Conservation (phyloP, 2,329 filamentous ascomycete species). For the Chrysosporium keratinophilum region DNA sequence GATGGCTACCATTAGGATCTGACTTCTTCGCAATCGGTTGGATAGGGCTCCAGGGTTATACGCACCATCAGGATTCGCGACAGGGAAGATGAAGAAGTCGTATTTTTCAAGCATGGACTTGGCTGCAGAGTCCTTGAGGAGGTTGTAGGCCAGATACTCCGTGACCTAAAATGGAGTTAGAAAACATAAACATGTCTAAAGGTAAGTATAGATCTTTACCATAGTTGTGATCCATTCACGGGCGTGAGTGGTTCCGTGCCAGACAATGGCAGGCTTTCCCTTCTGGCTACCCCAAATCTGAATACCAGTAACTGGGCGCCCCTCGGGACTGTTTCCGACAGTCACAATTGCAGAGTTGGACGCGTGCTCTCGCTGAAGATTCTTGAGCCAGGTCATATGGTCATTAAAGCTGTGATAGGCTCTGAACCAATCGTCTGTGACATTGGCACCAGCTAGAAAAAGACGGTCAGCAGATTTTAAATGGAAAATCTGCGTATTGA, state of each 20-base stretch:
- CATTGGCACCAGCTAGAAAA: constrained; percentile 17
- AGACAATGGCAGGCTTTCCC: constrained; percentile 45
- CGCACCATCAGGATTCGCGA: constrained; percentile 52
- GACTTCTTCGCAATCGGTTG: background rate
- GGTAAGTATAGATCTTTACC: constrained; percentile 23
- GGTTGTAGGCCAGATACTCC: constrained; percentile 45
- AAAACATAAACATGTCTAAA: background rate
- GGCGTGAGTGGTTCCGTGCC: constrained; percentile 50
- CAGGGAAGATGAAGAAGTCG: constrained; percentile 56
- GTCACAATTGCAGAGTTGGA: constrained; percentile 42
- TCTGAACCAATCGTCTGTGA: constrained; percentile 41
- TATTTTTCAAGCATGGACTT: constrained; percentile 47
- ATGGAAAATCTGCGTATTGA: constrained; percentile 20
- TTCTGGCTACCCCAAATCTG: constrained; percentile 44
- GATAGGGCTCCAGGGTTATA: background rate
- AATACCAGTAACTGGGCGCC: constrained; percentile 38
- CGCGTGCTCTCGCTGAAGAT: constrained; percentile 39
- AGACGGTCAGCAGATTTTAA: constrained; percentile 16
- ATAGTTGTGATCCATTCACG: constrained; percentile 52
- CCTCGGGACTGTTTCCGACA: constrained; percentile 40
- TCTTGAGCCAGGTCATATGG: constrained; percentile 41
- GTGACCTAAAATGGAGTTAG: constrained; percentile 10
- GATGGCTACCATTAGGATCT: background rate
- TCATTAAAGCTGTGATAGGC: constrained; percentile 46
- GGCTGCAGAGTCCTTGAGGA: constrained; percentile 37